Evolutionary conservation across 768 basidiomycete genomes (phyloP).

Genomic region (Suillus subaureus): DNA sequence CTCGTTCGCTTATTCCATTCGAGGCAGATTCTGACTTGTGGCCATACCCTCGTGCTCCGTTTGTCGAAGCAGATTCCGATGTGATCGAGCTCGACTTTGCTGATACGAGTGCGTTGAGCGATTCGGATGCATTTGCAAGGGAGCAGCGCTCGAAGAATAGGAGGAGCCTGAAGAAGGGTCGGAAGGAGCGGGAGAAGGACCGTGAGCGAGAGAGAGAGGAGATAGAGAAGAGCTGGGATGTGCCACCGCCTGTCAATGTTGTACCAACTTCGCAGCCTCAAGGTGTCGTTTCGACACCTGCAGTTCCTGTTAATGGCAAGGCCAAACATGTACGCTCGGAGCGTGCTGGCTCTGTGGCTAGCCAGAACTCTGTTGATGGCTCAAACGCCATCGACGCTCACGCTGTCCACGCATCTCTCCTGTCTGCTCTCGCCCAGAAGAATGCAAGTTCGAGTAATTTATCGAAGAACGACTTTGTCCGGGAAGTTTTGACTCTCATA

Average conservation of each 20-base stretch:
- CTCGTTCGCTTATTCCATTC: conserved; percentile 59
- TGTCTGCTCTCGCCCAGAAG: conserved; percentile 28
- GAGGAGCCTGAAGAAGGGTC: conserved; percentile 24
- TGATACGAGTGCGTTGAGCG: conserved; percentile 73
- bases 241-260: conserved; percentile 35
- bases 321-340: conserved; percentile 19
- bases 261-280: conserved; percentile 23
- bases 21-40: conserved; percentile 67
- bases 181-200: conserved; percentile 37
- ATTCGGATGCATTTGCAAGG: conserved; percentile 57
- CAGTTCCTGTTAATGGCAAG: conserved; percentile 26
- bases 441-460: conserved; percentile 25
- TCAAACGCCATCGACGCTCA: conserved; percentile 21
- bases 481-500: conserved; percentile 60
- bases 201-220: conserved; percentile 43
- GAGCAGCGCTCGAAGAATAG: conserved; percentile 29
- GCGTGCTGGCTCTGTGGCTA: conserved; percentile 1
- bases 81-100: conserved; percentile 77
- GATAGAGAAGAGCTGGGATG: conserved; percentile 67
- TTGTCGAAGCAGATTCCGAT: conserved; percentile 48
- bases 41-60: conserved; percentile 61
- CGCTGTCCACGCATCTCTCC: conserved; percentile 24
- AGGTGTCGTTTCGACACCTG: neutral
- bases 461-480: conserved; percentile 59
- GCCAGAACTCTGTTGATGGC: conserved; percentile 3